Evolutionary conservation across 768 basidiomycete species (phyloP), one percentile per base, ranked within the genome.

Genomic region (Trametes punicea): DNA sequence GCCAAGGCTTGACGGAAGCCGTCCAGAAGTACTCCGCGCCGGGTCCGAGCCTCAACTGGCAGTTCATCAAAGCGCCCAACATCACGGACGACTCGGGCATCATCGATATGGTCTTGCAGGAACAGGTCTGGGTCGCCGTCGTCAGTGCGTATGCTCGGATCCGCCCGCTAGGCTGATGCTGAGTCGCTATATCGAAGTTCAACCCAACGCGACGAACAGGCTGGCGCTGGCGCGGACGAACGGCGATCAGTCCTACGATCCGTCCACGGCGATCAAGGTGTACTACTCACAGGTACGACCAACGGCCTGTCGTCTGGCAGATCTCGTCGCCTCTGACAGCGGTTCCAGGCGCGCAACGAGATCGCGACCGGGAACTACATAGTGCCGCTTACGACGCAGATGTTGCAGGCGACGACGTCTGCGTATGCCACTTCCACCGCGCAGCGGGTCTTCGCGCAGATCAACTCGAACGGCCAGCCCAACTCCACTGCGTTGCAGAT

Each of bases 71-170:
- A 36, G 54, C 66, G 11, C 16, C 11, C 36, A 53, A 55, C 15
- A 60, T 64, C n/a, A 65, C 70, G 0, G 65, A 63, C 15, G 61
- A 70, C 45, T 58, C 67, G 3, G 64, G 65, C 36, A 64, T 78
- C 38, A 67, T 64, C 11, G 15, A 70, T 7, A 67, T 69, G 30
- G 61, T 79, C 3, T 57, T 75, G 4, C 60, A 77, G 18, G 72
- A 77, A 44, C 64, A 68, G 3, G 67, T 66, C 1, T 79, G 78
- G 78, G 71, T 72, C 6, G 74, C 73, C 3, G 68, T 79, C 6
- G 74, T 77, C 42, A 66, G 73, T 73, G 48, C 51, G 73, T 64
- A 13, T 26, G 36, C 26, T 55, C 23, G 39, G 8, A 40, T 21
- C n/a, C 6, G 13, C 34, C 18, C 23, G 31, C 39, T 4, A 23